A percentile compares a stretch with the other conserved stretches of the same genome.
phyloP scores from a whole-genome alignment of 2,329 filamentous ascomycete species.

The Epichloe baconii region DNA sequence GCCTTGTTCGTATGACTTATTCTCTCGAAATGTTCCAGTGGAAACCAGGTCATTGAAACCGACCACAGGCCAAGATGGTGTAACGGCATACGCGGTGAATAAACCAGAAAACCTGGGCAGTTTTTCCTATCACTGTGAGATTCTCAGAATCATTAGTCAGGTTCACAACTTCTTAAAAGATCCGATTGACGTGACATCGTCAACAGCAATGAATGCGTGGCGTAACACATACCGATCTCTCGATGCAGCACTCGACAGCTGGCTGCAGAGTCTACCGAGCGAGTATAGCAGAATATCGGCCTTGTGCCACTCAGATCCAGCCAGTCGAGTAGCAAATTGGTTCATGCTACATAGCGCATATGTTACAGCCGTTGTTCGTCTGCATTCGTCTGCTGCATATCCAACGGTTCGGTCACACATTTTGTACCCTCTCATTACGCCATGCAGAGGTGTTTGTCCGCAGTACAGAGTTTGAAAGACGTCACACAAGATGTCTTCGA shows the following conservation, averaged over 20 bases:
- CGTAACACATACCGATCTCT: conserved; percentile 27
- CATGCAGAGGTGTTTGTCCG: conserved; percentile 31
- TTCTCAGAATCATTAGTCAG: conserved; percentile 28
- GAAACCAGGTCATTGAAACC: conserved; percentile 23
- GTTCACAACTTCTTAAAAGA: conserved; percentile 29
- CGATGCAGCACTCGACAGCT: conserved; percentile 25
- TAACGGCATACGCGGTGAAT: conserved; percentile 18
- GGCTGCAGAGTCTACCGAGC: conserved; percentile 29
- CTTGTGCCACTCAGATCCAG: conserved; percentile 30
- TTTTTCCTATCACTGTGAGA: conserved; percentile 32
- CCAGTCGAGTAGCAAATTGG: conserved; percentile 32
- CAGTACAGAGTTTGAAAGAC: conserved; percentile 29
- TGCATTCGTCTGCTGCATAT: conserved; percentile 32
- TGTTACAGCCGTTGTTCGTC: conserved; percentile 28
- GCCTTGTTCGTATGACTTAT: conserved; percentile 31
- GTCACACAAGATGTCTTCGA: conserved; percentile 31
- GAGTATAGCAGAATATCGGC: conserved; percentile 33
- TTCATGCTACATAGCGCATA: conserved; percentile 33
- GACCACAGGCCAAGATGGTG: conserved; percentile 13
- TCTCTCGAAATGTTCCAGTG: conserved; percentile 29
- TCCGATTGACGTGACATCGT: conserved; percentile 25
- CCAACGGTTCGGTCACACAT: conserved; percentile 26
- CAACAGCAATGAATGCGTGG: conserved; percentile 26
- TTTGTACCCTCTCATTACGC: conserved; percentile 30
- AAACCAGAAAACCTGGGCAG: conserved; percentile 30